These are phyloP conservation scores for Sarcodon sp. DNA, from an alignment of 768 basidiomycete genomes.

Conservation along the genomic window DNA sequence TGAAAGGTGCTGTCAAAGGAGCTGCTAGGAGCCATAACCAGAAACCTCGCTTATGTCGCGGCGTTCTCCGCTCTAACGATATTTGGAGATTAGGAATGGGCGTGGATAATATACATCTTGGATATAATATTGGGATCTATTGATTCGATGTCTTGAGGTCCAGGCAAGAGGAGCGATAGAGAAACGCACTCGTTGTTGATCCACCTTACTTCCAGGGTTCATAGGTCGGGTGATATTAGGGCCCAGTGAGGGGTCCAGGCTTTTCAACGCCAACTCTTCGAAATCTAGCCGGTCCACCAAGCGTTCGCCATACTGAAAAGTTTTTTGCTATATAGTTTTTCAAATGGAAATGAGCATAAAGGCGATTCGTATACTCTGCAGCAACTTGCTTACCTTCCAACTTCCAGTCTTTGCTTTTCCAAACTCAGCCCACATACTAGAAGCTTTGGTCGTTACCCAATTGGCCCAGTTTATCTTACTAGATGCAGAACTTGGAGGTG, in stretches of 20 bases:
- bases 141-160: neutral
- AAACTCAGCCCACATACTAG: conserved; percentile 28
- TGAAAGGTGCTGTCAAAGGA: conserved; percentile 67
- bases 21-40: conserved; percentile 51
- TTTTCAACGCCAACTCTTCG: conserved; percentile 67
- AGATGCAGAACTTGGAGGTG: conserved; percentile 13
- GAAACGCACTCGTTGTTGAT: conserved; percentile 9
- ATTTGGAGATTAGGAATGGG: conserved; percentile 30
- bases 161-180: neutral
- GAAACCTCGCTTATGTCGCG: conserved; percentile 55
- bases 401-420: conserved; percentile 42
- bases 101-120: conserved; percentile 22
- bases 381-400: conserved; percentile 51
- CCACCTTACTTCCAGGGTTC: conserved; percentile 4
- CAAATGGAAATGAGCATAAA: conserved; percentile 1
- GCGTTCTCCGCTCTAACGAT: conserved; percentile 40
- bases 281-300: conserved; percentile 65
- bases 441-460: neutral
- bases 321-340: conserved; percentile 31
- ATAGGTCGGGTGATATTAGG: conserved; percentile 22
- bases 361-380: neutral
- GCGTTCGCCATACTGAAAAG: conserved; percentile 53
- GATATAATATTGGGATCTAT: conserved; percentile 52
- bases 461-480: conserved; percentile 8
- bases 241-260: conserved; percentile 56